Base-by-base conservation (phyloP, 2,329 filamentous ascomycete species). In the Fusarium siculi region DNA sequence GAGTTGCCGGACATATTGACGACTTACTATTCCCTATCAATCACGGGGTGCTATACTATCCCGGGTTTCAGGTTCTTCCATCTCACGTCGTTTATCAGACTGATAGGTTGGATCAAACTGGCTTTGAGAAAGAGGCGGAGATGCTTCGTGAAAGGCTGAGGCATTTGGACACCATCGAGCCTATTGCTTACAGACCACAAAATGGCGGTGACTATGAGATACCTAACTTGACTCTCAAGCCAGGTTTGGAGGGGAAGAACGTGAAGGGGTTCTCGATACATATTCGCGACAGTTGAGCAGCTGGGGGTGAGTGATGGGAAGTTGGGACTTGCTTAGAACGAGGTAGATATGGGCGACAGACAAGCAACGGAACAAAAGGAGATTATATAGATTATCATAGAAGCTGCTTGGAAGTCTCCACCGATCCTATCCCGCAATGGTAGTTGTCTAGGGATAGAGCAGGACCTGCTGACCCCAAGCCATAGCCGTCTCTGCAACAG, bases 391-490 rank as follows among this genome's bases (percentile, higher is more conserved):
- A 14, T 30, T 1, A 28, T 9, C 9, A 14, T 10, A 4, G 11
- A 12, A n/a, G 21, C 11, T 58, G 14, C 15, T 10, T n/a, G 21
- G 32, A 32, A 32, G 11, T 32, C 11, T 14, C 28, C 28, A 9
- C 28, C 9, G 28, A 30, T 30, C 28, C 28, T 30, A 30, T 30
- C 28, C 30, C 30, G 16, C 1, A 14, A 34, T 18, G 11, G 9
- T 9, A 7, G 19, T 16, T 18, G 9, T n/a, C 14, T 44, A 54
- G 7, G 44, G 70, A 28, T 23, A 63, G 4, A 73, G 36, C 10
- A 73, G n/a, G 1, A 68, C 72, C 21, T 74, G 72, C 16, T 75
- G 58, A 5, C 72, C 73, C 73, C 72, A 74, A n/a, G 34, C 23
- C 1, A 28, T 23, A n/a, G 69, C 62, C 2, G 25, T 55, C 25